phyloP scores from a whole-genome alignment of 306 rosid species.

The Gastrolobium villosum region DNA sequence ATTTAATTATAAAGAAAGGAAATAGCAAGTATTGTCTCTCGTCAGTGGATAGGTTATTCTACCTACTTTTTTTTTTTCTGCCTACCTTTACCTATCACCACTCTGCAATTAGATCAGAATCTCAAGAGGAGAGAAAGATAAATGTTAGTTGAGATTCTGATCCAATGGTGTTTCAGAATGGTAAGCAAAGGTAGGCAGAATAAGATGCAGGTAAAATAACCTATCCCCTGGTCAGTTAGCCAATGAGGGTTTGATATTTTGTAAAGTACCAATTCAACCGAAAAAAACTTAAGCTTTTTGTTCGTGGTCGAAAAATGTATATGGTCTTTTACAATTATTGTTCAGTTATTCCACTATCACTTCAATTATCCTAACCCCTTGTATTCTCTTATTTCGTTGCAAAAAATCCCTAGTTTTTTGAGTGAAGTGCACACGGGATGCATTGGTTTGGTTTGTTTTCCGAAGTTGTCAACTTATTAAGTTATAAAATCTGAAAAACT shows the following conservation, averaged over 20 bases:
- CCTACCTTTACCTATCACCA: too few species aligned
- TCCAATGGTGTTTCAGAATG: too few species aligned
- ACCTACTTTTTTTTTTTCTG: too few species aligned
- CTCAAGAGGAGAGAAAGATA: too few species aligned
- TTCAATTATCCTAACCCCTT: not conserved
- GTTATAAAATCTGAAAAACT: not conserved
- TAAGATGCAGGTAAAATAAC: too few species aligned
- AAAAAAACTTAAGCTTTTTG: not conserved
- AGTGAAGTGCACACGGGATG: not conserved
- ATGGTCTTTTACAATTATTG: slow-evolving; percentile 5
- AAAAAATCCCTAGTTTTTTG: not conserved
- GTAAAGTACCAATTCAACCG: slow-evolving; percentile 11
- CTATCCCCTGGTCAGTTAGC: not conserved
- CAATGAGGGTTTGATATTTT: not conserved
- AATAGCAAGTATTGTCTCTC: not conserved
- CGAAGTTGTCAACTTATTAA: not conserved
- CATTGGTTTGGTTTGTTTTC: not conserved
- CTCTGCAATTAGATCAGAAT: too few species aligned
- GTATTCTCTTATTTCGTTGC: not conserved
- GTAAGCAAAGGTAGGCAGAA: too few species aligned
- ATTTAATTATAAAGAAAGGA: not conserved
- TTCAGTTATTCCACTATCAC: not conserved
- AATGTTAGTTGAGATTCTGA: too few species aligned
- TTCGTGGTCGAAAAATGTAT: not conserved
- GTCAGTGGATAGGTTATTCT: too few species aligned